phyloP scores from a whole-genome alignment of 148 eudicot genomes.

The Cornus controversa region DNA sequence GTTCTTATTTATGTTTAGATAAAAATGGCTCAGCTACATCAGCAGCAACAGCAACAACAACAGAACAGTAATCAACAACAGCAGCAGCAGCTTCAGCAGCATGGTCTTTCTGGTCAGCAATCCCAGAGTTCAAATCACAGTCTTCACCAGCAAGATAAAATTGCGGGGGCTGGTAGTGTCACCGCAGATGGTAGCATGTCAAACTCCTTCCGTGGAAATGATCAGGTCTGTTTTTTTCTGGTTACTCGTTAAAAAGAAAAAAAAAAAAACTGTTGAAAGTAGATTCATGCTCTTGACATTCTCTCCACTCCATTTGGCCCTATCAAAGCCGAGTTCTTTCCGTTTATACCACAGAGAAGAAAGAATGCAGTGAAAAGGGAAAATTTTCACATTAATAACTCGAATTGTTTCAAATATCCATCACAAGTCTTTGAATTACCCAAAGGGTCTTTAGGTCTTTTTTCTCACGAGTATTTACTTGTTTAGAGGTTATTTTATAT shows the following conservation, averaged over 20 bases:
- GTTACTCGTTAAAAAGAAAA: background rate
- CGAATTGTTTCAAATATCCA: too few relatives aligned
- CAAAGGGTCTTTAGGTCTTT: background rate
- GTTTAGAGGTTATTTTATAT: too few relatives aligned
- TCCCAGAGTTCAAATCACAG: slow-evolving; percentile 48
- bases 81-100: slow-evolving; percentile 57
- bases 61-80: slow-evolving; percentile 36
- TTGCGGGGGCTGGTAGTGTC: slow-evolving; percentile 48
- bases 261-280: background rate
- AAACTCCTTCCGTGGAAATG: slow-evolving; percentile 61
- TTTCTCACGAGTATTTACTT: too few relatives aligned
- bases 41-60: slow-evolving; percentile 45
- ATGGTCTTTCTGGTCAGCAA: slow-evolving; percentile 54
- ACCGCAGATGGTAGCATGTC: slow-evolving; percentile 58
- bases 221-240: slow-evolving; percentile 46
- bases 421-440: too few relatives aligned
- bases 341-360: too few relatives aligned
- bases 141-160: slow-evolving; percentile 54
- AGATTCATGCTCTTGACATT: background rate
- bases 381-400: background rate
- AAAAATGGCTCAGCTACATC: slow-evolving; percentile 59
- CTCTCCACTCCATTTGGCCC: background rate
- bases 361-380: background rate
- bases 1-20: slow-evolving; percentile 31
- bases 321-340: background rate